Evolutionary conservation across 2,329 filamentous ascomycete species (phyloP), one percentile per base, ranked within the genome.

Genomic region (Pestalotiopsis sp.): DNA sequence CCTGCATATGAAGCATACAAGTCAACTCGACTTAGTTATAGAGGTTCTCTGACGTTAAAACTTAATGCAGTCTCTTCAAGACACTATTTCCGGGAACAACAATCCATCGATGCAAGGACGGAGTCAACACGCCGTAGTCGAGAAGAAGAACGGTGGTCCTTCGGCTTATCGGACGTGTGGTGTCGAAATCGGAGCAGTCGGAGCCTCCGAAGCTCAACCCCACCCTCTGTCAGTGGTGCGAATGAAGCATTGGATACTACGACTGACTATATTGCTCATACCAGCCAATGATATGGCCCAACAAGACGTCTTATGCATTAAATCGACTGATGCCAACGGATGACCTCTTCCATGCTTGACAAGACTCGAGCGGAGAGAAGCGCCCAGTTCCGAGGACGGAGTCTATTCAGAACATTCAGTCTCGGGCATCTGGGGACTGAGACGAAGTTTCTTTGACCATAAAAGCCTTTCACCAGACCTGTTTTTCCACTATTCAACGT

Each of bases 171-270:
- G 44, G 44, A 52, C n/a, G 44, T 52, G 17, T n/a, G n/a, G n/a
- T 52, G 17, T 52, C 20, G 3, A 52, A 52, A n/a, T 52, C 44
- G 44, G 44, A 60, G n/a, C 4, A 22, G 39, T 14, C 38, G 60
- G 60, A 63, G 40, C 35, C 58, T 63, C 60, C 60, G 60, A 63
- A 22, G 26, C 38, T 39, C 60, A n/a, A 13, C 9, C 38, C 60
- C 60, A 38, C 26, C 7, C 58, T 35, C 30, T n/a, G 56, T 22
- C 9, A 17, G 26, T 14, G 7, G 56, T 26, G 56, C 22, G 10
- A 58, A 58, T 10, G 44, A 17, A 22, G 7, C 20, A 52, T 22
- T 52, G 7, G 9, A 9, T 52, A 9, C 44, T 52, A 22, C 6
- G 20, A 52, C 17, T 20, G 44, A 52, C 44, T 52, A 52, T 22